Evolutionary conservation across 2,329 filamentous ascomycete genomes (phyloP), one percentile per base, ranked within the genome.

Genomic region (Aureobasidium subglaciale): DNA sequence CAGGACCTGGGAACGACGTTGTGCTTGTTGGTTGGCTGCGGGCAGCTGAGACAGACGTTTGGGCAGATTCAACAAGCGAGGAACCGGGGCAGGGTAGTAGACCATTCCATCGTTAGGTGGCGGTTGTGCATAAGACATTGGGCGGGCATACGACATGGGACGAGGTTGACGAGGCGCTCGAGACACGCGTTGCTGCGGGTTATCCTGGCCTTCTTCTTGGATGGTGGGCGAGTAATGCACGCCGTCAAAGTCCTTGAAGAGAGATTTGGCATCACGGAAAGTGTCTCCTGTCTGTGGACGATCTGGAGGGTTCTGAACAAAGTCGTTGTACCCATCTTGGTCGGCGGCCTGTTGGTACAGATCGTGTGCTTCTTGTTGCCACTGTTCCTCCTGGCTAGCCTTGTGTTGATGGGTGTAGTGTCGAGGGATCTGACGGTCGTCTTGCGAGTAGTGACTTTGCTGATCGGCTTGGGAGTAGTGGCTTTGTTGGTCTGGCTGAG

Each of bases 71-170:
- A 99, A 79, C 85, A 95, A 91, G 59, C 87, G 85, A 3, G 93
- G 93, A 2, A 99, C 93, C 1, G 90, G 91, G 3, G 93, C 93
- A 13, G 93, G 93, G 68, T 99, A 99, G 71, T 86, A 97, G 9
- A 96, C 83, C 88, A 97, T 96, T 63, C 85, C 78, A 61, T 92
- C 83, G 4, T 83, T 86, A 1, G 85, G 85, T 24, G 78, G 75
- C 1, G 82, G 82, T 30, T 61, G 63, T 64, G 82, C 71, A 67
- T 84, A 85, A 1, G 83, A 83, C 59, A 80, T 77, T 10, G 82
- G 74, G 52, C 73, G 68, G 37, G 60, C 61, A 41, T 52, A 41
- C 6, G 48, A 41, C 48, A 52, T 52, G 25, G 48, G 48, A 16
- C n/a, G 67, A 56, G 27, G 34, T 16, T 53, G 48, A 13, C 48